Evolutionary conservation across 2,329 filamentous ascomycete genomes (phyloP).

Genomic region (Chaetomiaceae sp.): DNA sequence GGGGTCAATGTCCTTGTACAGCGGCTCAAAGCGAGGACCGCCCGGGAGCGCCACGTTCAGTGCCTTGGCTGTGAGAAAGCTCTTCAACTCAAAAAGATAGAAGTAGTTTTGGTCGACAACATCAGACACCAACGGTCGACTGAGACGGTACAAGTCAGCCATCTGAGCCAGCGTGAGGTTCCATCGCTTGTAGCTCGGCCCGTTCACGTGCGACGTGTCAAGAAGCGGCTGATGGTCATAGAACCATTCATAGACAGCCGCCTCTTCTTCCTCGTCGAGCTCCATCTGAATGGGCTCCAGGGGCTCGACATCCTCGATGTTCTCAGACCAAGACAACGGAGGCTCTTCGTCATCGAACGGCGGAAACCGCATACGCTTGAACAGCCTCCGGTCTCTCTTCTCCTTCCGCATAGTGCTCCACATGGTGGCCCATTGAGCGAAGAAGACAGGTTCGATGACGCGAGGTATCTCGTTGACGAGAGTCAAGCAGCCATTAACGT

Average conservation of each 20-base stretch:
- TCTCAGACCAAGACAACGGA: conserved; percentile 95
- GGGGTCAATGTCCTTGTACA: conserved; percentile 98
- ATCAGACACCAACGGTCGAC: conserved; percentile 85
- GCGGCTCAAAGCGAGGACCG: conserved; percentile 89
- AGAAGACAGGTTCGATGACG: conserved; percentile 96
- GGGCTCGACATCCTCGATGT: conserved; percentile 97
- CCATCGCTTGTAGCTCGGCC: conserved; percentile 94
- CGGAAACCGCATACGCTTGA: conserved; percentile 98
- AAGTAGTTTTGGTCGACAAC: conserved; percentile 96
- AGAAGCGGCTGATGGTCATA: conserved; percentile 89
- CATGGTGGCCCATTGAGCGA: conserved; percentile 99
- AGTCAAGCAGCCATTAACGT: conserved; percentile 95
- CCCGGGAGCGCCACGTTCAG: conserved; percentile 97
- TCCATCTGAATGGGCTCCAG: conserved; percentile 98
- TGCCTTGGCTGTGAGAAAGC: conserved; percentile 92
- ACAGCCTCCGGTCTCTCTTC: conserved; percentile 91
- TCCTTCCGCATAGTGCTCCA: conserved; percentile 98
- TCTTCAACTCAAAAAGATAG: conserved; percentile 92
- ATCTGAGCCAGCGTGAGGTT: conserved; percentile 91
- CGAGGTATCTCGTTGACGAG: conserved; percentile 94
- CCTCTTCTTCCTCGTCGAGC: conserved; percentile 88
- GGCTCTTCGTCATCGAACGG: conserved; percentile 99
- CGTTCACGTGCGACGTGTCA: conserved; percentile 91
- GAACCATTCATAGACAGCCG: conserved; percentile 91
- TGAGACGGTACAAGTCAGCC: conserved; percentile 89